Percentiles rank a stretch among this genome's conserved stretches.
phyloP scores from a whole-genome alignment of 352 stramenopile species.

The Phytophthora pluvialis region DNA sequence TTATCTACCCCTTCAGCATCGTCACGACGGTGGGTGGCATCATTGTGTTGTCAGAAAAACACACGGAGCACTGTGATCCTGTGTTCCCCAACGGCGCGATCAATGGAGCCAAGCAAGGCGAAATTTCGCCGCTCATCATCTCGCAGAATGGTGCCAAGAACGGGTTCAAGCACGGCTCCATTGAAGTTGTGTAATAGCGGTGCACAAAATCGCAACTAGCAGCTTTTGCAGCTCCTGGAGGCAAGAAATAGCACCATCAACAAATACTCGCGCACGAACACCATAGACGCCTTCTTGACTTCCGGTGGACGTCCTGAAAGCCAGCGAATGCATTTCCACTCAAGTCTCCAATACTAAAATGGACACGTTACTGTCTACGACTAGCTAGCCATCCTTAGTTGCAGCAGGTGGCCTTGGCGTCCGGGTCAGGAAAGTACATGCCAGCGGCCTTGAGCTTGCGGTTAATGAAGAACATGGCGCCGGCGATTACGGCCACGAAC shows the following conservation, averaged over 20 bases:
- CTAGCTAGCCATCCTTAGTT: constrained; percentile 29
- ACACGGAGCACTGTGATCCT: constrained; percentile 60
- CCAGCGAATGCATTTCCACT: constrained; percentile 28
- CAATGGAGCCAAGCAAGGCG: constrained; percentile 46
- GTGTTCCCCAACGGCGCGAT: constrained; percentile 34
- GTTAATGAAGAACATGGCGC: constrained; percentile 77
- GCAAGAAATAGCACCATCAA: constrained; percentile 22
- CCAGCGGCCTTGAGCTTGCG: constrained; percentile 84
- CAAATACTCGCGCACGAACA: constrained; percentile 19
- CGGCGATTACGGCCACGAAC: constrained; percentile 58
- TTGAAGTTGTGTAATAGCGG: constrained; percentile 38
- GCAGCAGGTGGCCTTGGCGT: constrained; percentile 66
- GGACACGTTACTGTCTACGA: constrained; percentile 25
- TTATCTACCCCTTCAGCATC: constrained; percentile 81
- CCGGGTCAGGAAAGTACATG: constrained; percentile 79
- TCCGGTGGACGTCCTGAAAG: constrained; percentile 14
- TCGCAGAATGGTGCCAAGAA: constrained; percentile 37
- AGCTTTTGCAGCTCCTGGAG: constrained; percentile 10
- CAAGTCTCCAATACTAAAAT: constrained; percentile 13
- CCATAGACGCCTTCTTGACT: constrained; percentile 19
- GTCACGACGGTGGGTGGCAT: constrained; percentile 80
- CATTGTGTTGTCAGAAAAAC: constrained; percentile 84
- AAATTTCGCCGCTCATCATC: constrained; percentile 56
- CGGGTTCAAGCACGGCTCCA: constrained; percentile 47
- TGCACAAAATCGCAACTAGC: constrained; percentile 1